Percentiles rank a stretch among this genome's conserved stretches.
Conservation (phyloP, 192 early-diverging fungal genomes). For the Oehlia diaphana region DNA sequence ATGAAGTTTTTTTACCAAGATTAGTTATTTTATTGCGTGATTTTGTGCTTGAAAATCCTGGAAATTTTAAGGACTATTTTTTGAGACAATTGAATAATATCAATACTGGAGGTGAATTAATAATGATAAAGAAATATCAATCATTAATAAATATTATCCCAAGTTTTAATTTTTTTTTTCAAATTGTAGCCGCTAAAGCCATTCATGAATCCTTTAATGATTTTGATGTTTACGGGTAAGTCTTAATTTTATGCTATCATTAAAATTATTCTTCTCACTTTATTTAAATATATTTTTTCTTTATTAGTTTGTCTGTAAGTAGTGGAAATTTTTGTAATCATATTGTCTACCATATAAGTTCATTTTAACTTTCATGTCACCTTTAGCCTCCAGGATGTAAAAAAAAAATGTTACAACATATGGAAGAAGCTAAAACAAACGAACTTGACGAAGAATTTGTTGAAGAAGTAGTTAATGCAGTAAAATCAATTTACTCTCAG, state of each 20-base stretch:
- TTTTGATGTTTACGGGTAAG: background rate
- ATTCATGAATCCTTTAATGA: background rate
- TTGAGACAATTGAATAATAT: slow-evolving; percentile 1
- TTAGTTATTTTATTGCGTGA: slow-evolving; percentile 17
- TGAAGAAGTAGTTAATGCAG: background rate
- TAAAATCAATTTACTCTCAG: background rate
- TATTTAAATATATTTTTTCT: too few relatives aligned
- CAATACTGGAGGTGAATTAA: slow-evolving; percentile 7
- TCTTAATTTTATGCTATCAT: background rate
- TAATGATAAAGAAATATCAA: background rate
- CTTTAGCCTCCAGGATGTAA: background rate
- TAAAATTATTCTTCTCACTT: background rate
- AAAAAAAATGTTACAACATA: background rate
- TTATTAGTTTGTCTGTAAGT: background rate
- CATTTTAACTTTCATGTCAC: too few relatives aligned
- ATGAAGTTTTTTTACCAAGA: slow-evolving; percentile 4
- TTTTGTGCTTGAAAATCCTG: slow-evolving; percentile 1
- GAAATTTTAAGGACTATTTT: slow-evolving; percentile 8
- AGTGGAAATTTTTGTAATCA: too few relatives aligned
- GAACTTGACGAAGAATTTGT: background rate
- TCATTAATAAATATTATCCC: background rate
- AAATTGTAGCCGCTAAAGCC: background rate
- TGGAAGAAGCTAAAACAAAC: background rate
- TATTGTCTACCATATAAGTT: too few relatives aligned
- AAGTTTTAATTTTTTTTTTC: background rate